Evolutionary conservation across 148 eudicot species (phyloP), one percentile per base, ranked within the genome.

Genomic region (Talinum fruticosum): DNA sequence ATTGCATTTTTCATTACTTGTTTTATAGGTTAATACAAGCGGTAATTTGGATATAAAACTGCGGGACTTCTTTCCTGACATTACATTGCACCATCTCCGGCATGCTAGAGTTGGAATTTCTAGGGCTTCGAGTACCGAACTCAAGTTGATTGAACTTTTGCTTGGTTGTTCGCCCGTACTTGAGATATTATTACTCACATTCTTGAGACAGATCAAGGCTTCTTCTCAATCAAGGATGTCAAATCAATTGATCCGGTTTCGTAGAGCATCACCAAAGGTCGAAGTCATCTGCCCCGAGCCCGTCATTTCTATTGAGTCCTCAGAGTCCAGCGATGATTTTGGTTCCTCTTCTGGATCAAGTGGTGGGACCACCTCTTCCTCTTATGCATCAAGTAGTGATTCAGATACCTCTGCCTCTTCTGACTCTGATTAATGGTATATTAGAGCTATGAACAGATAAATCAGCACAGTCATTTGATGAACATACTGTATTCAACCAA

Each of bases 111-210:
- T 81, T 69, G 51, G 18, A 26, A 65, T 81, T 18, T 49, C 71
- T 34, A 35, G 34, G 32, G 77, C 67, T 59, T 72, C 80, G 6
- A 51, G 0, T 45, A 32, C 47, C 7, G 84, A 81, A 78, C 77
- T 81, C 69, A 81, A 81, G 70, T 24, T 81, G 47, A 77, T 81
- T 13, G 84, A 81, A 51, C 32, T 77, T 44, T 66, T 81, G 74
- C 84, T 81, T 3, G 77, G 69, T 38, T 73, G 74, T 61, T 77
- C 84, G 29, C 84, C 84, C 16, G 36, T 69, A 26, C 77, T 81
- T 36, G 76, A 81, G 45, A 57, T 54, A 16, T 24, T 81, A 44
- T 72, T 64, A 51, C 35, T 81, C 18, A 15, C 79, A 70, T 76
- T 38, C n/a, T 34, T 29, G 36, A 38, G 38, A n/a, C 10, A 34